A percentile compares a stretch with the other conserved stretches of the same genome.
phyloP scores from a whole-genome alignment of 164 flowering plant species.

The Chimonanthus praecox region DNA sequence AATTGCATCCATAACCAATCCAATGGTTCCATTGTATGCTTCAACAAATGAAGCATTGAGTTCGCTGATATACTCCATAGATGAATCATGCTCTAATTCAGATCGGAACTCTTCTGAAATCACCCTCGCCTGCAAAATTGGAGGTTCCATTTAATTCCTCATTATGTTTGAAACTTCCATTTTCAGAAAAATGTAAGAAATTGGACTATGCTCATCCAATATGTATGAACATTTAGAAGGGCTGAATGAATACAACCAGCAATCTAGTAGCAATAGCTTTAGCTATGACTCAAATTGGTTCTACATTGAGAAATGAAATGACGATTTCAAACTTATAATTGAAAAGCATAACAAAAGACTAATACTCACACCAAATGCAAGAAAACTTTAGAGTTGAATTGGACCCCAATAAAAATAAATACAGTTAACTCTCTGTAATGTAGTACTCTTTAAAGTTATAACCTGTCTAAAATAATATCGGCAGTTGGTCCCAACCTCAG shows the following conservation, averaged over 20 bases:
- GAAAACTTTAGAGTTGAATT: no score
- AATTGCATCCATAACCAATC: slow-evolving; percentile 30
- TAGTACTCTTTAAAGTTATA: no score
- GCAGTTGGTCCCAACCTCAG: no score
- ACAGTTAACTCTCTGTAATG: no score
- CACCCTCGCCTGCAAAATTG: slow-evolving; percentile 42
- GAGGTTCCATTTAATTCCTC: background rate
- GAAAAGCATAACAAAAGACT: no score
- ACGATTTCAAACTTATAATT: no score
- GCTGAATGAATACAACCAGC: background rate
- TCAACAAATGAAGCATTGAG: slow-evolving; percentile 30
- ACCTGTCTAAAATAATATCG: no score
- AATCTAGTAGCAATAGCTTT: background rate
- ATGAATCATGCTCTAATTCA: slow-evolving; percentile 12
- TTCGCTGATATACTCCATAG: slow-evolving; percentile 16
- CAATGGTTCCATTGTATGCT: slow-evolving; percentile 24
- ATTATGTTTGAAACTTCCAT: background rate
- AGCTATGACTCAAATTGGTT: background rate
- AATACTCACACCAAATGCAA: no score
- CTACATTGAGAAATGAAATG: background rate
- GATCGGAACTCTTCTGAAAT: slow-evolving; percentile 29
- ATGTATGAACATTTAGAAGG: no score
- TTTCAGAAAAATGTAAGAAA: background rate
- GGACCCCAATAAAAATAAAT: no score
- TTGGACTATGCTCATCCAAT: background rate